Evolutionary conservation across 2,329 filamentous ascomycete species (phyloP), one percentile per base, ranked within the genome.

Genomic region (Ceratocystis huliohia): DNA sequence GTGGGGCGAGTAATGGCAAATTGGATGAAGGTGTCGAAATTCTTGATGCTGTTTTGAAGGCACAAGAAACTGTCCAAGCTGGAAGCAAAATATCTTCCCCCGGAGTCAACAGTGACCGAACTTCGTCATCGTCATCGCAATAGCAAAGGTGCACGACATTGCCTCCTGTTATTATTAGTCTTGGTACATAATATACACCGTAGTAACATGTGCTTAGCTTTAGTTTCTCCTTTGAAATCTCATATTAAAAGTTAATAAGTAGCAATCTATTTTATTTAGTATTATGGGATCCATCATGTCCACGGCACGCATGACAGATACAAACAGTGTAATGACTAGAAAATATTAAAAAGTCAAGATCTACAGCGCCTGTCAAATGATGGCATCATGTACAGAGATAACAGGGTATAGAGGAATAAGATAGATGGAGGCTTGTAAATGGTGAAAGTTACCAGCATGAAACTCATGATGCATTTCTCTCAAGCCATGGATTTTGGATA

Each of bases 1-100:
- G 94, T 73, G 86, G 87, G 8, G 80, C 84, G 1, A 82, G 82
- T 77, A 99, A 99, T 73, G 93, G 93, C 0, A 84, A 88, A 72
- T 84, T 91, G 71, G 89, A 88, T 69, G 89, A 93, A 74, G 84
- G 85, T 7, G 84, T 84, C 70, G 84, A 87, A 72, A 87, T 93
- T 64, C 79, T 93, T 61, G 82, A 83, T 56, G 84, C 88, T 72
- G 83, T 91, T 0, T 74, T 84, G 1, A 74, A 73, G 28, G 70
- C 69, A 44, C 69, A 64, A 7, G 65, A 28, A 64, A 37, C 45
- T 13, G 28, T 2, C 17, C 46, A 48, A 30, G 25, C 28, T 13
- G 25, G 25, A 37, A 64, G 28, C 8, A 25, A 22, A 15, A 10
- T n/a, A n/a, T 20, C 56, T 7, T 2, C 15, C 1, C n/a, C 7